These are phyloP conservation scores for Microstroma glucosiphilum DNA, from an alignment of 1,284 basidiomycete genomes.

Conservation along the genomic window DNA sequence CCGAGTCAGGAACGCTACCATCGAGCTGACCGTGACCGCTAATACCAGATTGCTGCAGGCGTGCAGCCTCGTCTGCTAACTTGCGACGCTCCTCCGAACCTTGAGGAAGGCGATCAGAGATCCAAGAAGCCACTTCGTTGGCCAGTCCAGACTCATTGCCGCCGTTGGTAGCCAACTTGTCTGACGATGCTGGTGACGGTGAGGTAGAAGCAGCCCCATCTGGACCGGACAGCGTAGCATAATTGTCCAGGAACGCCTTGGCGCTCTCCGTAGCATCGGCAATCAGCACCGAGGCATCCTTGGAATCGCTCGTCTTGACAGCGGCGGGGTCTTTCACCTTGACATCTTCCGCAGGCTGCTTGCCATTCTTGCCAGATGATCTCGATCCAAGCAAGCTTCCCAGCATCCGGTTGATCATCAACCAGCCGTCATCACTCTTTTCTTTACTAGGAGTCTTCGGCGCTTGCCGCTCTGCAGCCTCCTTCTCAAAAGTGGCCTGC, in stretches of 20 bases:
- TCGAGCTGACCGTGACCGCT: neutral
- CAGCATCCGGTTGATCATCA: conserved; percentile 37
- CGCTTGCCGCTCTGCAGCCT: conserved; percentile 2
- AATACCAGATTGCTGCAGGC: conserved; percentile 14
- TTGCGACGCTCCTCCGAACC: conserved; percentile 32
- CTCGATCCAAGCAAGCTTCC: conserved; percentile 13
- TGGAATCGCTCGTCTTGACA: neutral
- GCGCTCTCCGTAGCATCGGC: neutral
- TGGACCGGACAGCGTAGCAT: conserved; percentile 7
- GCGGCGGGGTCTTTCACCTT: neutral
- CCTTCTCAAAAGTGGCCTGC: conserved; percentile 9
- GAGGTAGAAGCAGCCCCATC: conserved; percentile 7
- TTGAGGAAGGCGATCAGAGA: conserved; percentile 40
- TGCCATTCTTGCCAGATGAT: conserved; percentile 2
- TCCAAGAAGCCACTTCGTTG: conserved; percentile 40
- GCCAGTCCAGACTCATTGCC: conserved; percentile 17
- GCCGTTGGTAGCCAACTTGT: neutral
- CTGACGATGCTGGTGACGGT: conserved; percentile 3
- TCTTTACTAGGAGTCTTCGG: conserved; percentile 4
- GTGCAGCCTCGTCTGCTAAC: conserved; percentile 22
- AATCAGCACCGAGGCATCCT: neutral
- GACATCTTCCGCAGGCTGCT: conserved; percentile 1
- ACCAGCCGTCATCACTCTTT: conserved; percentile 24
- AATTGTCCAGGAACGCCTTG: conserved; percentile 10
- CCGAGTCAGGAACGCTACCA: conserved; percentile 18